Percentiles rank a stretch among this genome's conserved stretches.
These are phyloP conservation scores for Aspergillus sp. DNA, from an alignment of 2,329 filamentous ascomycete species.

Conservation along the genomic window DNA sequence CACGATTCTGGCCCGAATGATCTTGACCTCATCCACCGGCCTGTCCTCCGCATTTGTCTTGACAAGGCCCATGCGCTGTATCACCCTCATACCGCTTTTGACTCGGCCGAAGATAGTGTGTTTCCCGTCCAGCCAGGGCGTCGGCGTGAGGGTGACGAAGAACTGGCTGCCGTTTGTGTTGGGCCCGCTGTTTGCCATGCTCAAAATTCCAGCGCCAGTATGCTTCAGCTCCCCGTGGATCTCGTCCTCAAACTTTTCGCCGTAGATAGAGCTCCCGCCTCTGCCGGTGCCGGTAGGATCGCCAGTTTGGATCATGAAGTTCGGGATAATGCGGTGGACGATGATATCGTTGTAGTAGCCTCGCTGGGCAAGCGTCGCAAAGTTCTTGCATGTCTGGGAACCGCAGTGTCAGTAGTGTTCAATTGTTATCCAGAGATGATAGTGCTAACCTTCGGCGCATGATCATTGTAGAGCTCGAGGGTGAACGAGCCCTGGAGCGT, in stretches of 20 bases:
- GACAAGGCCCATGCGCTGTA: constrained; percentile 79
- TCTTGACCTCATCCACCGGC: constrained; percentile 72
- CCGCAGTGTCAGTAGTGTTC: constrained; percentile 9
- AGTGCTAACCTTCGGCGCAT: constrained; percentile 60
- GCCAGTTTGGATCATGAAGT: constrained; percentile 94
- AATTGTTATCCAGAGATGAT: constrained; percentile 1
- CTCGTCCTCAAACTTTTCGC: constrained; percentile 90
- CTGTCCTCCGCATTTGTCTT: constrained; percentile 73
- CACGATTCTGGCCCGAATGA: constrained; percentile 62
- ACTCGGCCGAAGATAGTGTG: constrained; percentile 95
- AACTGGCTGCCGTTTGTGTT: constrained; percentile 95
- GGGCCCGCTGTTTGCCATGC: constrained; percentile 91
- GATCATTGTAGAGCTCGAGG: constrained; percentile 79
- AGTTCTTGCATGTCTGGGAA: constrained; percentile 69
- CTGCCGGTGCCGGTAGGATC: constrained; percentile 91
- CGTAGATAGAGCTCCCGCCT: constrained; percentile 82
- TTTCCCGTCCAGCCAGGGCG: constrained; percentile 93
- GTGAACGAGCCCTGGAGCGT: constrained; percentile 62
- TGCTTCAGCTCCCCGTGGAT: constrained; percentile 71
- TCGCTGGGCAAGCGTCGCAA: constrained; percentile 64
- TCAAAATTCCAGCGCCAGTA: constrained; percentile 84
- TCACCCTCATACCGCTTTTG: constrained; percentile 69
- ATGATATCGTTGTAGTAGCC: constrained; percentile 81
- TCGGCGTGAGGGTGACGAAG: constrained; percentile 87
- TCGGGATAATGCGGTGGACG: constrained; percentile 90